These are phyloP conservation scores for Echites panduratus DNA, from an alignment of 257 asterid species.

Conservation along the genomic window DNA sequence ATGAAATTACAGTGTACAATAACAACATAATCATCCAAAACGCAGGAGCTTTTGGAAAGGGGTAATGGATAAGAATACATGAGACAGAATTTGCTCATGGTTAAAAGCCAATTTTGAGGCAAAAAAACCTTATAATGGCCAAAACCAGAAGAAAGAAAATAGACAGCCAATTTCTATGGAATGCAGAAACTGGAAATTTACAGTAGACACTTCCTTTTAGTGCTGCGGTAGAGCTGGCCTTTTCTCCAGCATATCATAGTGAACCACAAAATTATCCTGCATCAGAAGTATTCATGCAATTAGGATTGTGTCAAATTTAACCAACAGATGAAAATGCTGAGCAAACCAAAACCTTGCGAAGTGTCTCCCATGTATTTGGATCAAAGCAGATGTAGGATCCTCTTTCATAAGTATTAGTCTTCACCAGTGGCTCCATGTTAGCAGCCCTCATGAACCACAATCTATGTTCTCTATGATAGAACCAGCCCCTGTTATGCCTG, in stretches of 20 bases:
- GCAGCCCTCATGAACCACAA: conserved; percentile 68
- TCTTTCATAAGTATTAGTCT: conserved; percentile 68
- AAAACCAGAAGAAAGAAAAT: conserved; percentile 1
- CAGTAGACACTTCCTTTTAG: conserved; percentile 24
- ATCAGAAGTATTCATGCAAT: conserved; percentile 9
- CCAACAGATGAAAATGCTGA: background rate
- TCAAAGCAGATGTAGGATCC: conserved; percentile 89
- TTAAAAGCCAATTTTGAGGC: background rate
- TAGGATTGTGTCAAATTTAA: background rate
- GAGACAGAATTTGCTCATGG: background rate
- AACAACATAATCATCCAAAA: background rate
- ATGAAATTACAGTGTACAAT: background rate
- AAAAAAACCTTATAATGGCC: background rate
- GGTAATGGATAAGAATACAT: background rate
- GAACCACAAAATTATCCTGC: conserved; percentile 94
- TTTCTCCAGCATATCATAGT: conserved; percentile 84
- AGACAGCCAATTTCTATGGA: background rate
- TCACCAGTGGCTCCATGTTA: conserved; percentile 81
- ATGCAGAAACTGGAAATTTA: conserved; percentile 16
- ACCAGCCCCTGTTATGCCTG: conserved; percentile 94
- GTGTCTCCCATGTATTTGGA: conserved; percentile 96
- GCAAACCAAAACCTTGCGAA: conserved; percentile 72
- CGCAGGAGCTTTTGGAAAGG: background rate
- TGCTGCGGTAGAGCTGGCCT: conserved; percentile 76
- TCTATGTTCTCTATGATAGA: conserved; percentile 73